phyloP scores from a whole-genome alignment of 805 yeast species.

The Barnettozyma botsteinii region DNA sequence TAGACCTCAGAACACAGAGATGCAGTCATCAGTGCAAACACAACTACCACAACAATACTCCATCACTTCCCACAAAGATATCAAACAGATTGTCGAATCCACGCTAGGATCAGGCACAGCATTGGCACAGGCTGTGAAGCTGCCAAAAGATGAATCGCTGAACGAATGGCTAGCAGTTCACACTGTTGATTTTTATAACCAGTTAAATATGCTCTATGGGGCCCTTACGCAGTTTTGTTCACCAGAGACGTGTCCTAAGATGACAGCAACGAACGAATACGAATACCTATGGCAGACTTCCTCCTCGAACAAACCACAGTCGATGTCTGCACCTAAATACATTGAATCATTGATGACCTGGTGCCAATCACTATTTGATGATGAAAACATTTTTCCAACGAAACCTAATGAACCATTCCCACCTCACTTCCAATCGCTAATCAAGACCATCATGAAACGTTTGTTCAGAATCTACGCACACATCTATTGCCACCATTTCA shows the following conservation, averaged over 20 bases:
- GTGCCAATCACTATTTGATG: slow-evolving; percentile 91
- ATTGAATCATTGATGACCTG: slow-evolving; percentile 91
- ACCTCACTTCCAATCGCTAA: slow-evolving; percentile 68
- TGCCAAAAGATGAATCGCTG: slow-evolving; percentile 87
- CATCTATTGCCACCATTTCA: slow-evolving; percentile 96
- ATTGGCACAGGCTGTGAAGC: slow-evolving; percentile 83
- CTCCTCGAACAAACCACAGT: slow-evolving; percentile 61
- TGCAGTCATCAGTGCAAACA: slow-evolving; percentile 2
- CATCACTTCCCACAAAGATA: slow-evolving; percentile 57
- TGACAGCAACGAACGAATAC: slow-evolving; percentile 97
- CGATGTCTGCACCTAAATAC: slow-evolving; percentile 91
- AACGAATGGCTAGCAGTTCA: slow-evolving; percentile 97
- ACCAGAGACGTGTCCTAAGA: slow-evolving; percentile 88
- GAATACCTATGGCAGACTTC: slow-evolving; percentile 96
- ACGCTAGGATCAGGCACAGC: slow-evolving; percentile 92
- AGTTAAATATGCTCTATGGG: slow-evolving; percentile 93
- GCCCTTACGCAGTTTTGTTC: slow-evolving; percentile 95
- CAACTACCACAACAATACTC: slow-evolving; percentile 24
- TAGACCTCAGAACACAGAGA: slow-evolving; percentile 18
- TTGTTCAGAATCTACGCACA: slow-evolving; percentile 94
- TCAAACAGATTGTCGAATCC: slow-evolving; percentile 87
- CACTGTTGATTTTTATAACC: slow-evolving; percentile 95
- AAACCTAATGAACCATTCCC: slow-evolving; percentile 92
- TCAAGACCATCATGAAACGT: slow-evolving; percentile 84
- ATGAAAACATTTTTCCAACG: slow-evolving; percentile 84